These are phyloP conservation scores for Chlamydomonas incerta DNA, from an alignment of 139 green algal genomes.

Conservation along the genomic window DNA sequence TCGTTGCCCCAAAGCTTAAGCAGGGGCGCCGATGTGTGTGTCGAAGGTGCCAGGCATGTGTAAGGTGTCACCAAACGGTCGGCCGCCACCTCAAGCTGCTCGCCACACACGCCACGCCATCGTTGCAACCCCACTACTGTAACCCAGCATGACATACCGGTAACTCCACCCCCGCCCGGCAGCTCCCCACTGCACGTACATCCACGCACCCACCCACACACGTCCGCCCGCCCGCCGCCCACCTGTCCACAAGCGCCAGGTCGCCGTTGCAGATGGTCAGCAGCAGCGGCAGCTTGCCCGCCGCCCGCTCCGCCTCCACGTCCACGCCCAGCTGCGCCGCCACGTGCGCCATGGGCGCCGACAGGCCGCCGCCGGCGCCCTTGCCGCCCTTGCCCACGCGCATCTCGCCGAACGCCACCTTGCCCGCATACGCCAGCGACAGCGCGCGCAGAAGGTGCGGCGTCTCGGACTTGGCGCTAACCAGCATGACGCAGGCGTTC, in stretches of 20 bases:
- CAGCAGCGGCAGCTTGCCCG: conserved; percentile 62
- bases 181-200: too few species aligned
- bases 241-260: conserved; percentile 38
- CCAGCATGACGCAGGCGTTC: conserved; percentile 78
- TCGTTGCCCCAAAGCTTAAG: too few species aligned
- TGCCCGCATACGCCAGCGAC: conserved; percentile 18
- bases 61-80: too few species aligned
- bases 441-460: conserved; percentile 70
- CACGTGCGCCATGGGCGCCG: neutral
- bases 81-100: too few species aligned
- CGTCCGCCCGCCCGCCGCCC: neutral
- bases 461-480: conserved; percentile 75
- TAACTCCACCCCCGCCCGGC: too few species aligned
- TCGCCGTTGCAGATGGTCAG: conserved; percentile 86
- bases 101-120: too few species aligned
- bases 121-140: too few species aligned
- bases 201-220: neutral
- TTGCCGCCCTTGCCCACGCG: neutral
- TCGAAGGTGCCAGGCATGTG: too few species aligned
- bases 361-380: neutral
- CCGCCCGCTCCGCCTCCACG: conserved; percentile 5
- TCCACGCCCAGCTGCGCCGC: conserved; percentile 1
- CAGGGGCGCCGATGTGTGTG: too few species aligned
- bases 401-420: conserved; percentile 28
- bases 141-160: too few species aligned